Evolutionary conservation across 2,329 filamentous ascomycete genomes (phyloP).

Genomic region (Monosporascus sp.): DNA sequence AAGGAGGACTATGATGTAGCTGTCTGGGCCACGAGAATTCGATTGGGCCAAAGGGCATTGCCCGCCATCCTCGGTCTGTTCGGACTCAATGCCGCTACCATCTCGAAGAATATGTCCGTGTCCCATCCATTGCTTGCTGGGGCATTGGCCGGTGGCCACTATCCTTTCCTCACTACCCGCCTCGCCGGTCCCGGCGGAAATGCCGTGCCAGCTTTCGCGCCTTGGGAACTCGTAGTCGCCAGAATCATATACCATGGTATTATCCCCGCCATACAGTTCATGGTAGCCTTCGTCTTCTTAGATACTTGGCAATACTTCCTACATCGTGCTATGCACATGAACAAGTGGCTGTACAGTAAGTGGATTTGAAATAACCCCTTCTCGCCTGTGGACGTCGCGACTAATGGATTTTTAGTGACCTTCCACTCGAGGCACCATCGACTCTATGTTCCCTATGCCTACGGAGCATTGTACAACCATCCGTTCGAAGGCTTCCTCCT

Average conservation of each 20-base stretch:
- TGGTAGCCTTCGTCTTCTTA: constrained; percentile 67
- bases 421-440: constrained; percentile 96
- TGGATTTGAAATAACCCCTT: constrained; percentile 46
- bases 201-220: constrained; percentile 66
- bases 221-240: constrained; percentile 74
- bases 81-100: constrained; percentile 68
- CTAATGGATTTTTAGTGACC: constrained; percentile 50
- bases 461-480: constrained; percentile 95
- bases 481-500: constrained; percentile 90
- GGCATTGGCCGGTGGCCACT: constrained; percentile 72
- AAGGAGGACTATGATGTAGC: constrained; percentile 82
- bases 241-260: constrained; percentile 73
- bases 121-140: constrained; percentile 71
- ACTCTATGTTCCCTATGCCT: constrained; percentile 95
- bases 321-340: constrained; percentile 94
- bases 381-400: constrained; percentile 41
- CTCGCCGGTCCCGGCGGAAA: constrained; percentile 46
- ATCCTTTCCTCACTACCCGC: constrained; percentile 63
- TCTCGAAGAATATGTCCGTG: constrained; percentile 69
- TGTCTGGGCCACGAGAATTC: constrained; percentile 80
- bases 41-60: constrained; percentile 72
- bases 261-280: constrained; percentile 74
- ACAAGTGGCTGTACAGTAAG: constrained; percentile 94
- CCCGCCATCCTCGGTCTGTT: constrained; percentile 65
- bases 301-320: constrained; percentile 99